Evolutionary conservation across 805 yeast genomes (phyloP).

Genomic region (Wickerhamiella allomyrinae): DNA sequence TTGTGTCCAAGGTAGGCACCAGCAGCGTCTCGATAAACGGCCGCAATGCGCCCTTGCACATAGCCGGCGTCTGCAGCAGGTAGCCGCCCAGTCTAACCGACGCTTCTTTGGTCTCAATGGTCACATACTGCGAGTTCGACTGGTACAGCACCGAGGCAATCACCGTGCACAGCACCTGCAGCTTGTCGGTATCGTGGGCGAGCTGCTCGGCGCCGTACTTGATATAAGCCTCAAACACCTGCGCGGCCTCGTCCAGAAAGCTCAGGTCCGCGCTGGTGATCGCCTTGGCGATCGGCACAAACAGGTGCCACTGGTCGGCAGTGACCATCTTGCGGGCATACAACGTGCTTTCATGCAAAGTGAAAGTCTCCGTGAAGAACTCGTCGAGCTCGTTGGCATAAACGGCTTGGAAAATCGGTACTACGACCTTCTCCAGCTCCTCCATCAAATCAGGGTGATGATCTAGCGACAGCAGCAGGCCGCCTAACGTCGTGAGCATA

Average conservation of each 20-base stretch:
- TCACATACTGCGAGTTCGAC: background rate
- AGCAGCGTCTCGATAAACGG: constrained; percentile 9
- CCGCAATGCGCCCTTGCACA: constrained; percentile 11
- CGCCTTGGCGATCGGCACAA: constrained; percentile 17
- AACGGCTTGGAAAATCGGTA: constrained; percentile 57
- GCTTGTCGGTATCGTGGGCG: constrained; percentile 22
- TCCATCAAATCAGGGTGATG: constrained; percentile 54
- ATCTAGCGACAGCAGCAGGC: constrained; percentile 71
- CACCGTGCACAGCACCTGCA: constrained; percentile 39
- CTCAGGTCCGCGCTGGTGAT: constrained; percentile 24
- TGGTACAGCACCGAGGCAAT: constrained; percentile 21
- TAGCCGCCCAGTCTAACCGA: constrained; percentile 34
- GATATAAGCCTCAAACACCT: constrained; percentile 61
- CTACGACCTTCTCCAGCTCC: constrained; percentile 49
- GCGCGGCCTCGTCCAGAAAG: constrained; percentile 58
- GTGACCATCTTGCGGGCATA: constrained; percentile 46
- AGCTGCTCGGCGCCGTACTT: constrained; percentile 42
- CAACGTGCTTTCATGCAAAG: constrained; percentile 55
- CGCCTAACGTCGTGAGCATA: constrained; percentile 64
- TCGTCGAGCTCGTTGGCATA: constrained; percentile 53
- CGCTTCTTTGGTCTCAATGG: constrained; percentile 33
- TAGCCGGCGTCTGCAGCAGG: constrained; percentile 23
- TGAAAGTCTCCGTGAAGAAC: constrained; percentile 63
- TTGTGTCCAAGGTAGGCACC: constrained; percentile 6
- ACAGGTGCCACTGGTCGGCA: constrained; percentile 61